Conservation (phyloP, 768 basidiomycete species). For the Leccinellum albellum region DNA sequence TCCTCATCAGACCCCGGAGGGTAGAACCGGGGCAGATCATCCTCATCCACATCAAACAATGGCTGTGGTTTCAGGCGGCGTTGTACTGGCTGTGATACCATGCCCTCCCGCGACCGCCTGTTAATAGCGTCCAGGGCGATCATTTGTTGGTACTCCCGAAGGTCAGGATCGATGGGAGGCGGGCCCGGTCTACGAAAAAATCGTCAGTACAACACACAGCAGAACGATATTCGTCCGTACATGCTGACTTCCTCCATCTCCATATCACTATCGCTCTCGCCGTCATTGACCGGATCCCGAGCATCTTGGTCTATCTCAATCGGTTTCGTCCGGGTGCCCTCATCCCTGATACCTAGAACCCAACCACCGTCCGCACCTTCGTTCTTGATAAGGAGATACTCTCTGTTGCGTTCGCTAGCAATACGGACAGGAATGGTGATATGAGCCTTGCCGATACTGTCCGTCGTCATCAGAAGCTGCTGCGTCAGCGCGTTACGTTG, state of each 20-base stretch:
- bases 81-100: slow-evolving; percentile 24
- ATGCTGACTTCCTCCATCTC: slow-evolving; percentile 83
- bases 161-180: slow-evolving; percentile 50
- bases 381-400: slow-evolving; percentile 95
- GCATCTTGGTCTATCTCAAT: slow-evolving; percentile 79
- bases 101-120: slow-evolving; percentile 40
- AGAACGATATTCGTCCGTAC: slow-evolving; percentile 38
- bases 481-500: slow-evolving; percentile 92
- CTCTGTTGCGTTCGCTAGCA: slow-evolving; percentile 90
- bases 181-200: slow-evolving; percentile 28
- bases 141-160: slow-evolving; percentile 56
- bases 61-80: slow-evolving; percentile 39
- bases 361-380: slow-evolving; percentile 85
- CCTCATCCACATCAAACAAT: slow-evolving; percentile 54
- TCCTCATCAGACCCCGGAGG: slow-evolving; percentile 38
- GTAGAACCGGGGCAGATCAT: slow-evolving; percentile 27
- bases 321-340: slow-evolving; percentile 79
- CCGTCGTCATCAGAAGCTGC: slow-evolving; percentile 86
- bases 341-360: slow-evolving; percentile 88
- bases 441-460: slow-evolving; percentile 86
- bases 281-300: slow-evolving; percentile 32
- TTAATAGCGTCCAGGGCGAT: slow-evolving; percentile 61
- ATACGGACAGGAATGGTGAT: slow-evolving; percentile 90
- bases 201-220: slow-evolving; percentile 7
- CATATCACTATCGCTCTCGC: slow-evolving; percentile 48